Base-by-base conservation (phyloP, 306 rosid genomes). In the Trifolium subterraneum region DNA sequence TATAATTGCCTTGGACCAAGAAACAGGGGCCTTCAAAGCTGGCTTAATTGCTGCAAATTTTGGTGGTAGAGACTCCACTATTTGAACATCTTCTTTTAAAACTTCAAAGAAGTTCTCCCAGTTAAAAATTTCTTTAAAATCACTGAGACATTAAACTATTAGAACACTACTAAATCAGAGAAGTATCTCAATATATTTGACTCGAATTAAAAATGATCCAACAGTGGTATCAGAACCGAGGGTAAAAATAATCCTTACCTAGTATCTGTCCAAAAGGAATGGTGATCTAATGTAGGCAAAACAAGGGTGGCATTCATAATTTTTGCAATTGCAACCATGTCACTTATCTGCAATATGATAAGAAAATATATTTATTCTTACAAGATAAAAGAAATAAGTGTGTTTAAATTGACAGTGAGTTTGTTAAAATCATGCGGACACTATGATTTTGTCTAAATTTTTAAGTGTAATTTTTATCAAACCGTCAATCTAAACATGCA, bases 281-380 rank as follows among this genome's bases (percentile, higher is more conserved):
- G 56, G 12, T 87, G 88, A 77, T 91, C 97, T 72, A 91, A 75
- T 58, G 87, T 87, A 71, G 94, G 97, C 16, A 91, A 69, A 74
- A 91, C 87, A 62, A 89, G 70, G 58, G 92, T 85, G 12, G 92
- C 92, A 75, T 89, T 72, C 94, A 88, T 91, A 7, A 87, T 77
- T 78, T 86, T 91, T 54, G 97, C 89, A 60, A 84, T 68, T 7
- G 94, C 94, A 58, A 87, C 94, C 94, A 89, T 84, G 78, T 88
- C 94, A 81, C 92, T 81, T 75, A 87, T 91, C 97, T 91, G 82
- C 77, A 82, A 58, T 27, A 9, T 6, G 10, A 70, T 50, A 25
- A 1, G 2, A 44, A 72, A 45, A 25, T 48, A 48, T 38, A 23
- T 38, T 14, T 12, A 56, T 39, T 51, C 6, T 44, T 16, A 44